These are phyloP conservation scores for Pichia sp. DNA, from an alignment of 1,139 yeast species.

Conservation along the genomic window DNA sequence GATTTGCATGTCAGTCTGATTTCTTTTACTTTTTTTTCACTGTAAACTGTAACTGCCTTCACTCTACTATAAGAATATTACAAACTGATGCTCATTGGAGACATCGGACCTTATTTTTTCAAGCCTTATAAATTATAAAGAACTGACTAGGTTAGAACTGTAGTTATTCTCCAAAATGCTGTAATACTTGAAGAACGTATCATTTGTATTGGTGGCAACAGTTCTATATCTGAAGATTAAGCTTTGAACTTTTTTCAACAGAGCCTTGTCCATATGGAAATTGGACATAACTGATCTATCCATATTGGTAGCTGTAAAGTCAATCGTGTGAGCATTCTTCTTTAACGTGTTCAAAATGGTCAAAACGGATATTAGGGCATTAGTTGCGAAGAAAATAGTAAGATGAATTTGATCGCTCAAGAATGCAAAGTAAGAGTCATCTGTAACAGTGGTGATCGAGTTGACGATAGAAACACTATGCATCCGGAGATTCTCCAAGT, in stretches of 20 bases:
- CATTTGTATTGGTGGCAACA: constrained; percentile 11
- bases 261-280: background rate
- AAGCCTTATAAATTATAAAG: background rate
- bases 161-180: constrained; percentile 7
- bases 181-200: constrained; percentile 12
- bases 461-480: constrained; percentile 17
- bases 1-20: constrained; percentile 83
- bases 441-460: constrained; percentile 36
- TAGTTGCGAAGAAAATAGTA: constrained; percentile 44
- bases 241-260: constrained; percentile 3
- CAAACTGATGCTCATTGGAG: too few species aligned
- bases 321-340: background rate
- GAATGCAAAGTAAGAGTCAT: constrained; percentile 60
- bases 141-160: background rate
- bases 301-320: background rate
- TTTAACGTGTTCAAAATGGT: constrained; percentile 1
- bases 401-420: constrained; percentile 64
- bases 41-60: too few species aligned
- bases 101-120: too few species aligned
- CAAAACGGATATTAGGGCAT: constrained; percentile 34
- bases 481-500: constrained; percentile 3
- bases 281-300: background rate
- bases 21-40: background rate
- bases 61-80: too few species aligned
- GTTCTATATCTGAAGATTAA: constrained; percentile 9